These are phyloP conservation scores for Bipolaris gigantea DNA, from an alignment of 2,329 filamentous ascomycete species.

Conservation along the genomic window DNA sequence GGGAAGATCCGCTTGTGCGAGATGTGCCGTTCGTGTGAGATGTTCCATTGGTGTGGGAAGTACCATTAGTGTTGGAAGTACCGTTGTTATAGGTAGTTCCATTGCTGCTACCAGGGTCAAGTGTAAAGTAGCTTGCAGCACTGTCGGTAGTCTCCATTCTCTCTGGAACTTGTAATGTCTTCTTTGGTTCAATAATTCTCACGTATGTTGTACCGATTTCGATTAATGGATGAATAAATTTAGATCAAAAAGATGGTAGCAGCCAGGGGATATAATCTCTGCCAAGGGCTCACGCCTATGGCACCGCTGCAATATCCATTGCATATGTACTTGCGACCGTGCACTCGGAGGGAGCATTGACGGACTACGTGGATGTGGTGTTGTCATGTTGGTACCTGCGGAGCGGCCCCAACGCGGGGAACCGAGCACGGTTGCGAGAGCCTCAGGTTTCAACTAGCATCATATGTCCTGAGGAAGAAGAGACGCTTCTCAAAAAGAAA, in stretches of 20 bases:
- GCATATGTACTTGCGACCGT: background rate
- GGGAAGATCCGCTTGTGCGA: background rate
- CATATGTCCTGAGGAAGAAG: background rate
- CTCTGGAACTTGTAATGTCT: background rate
- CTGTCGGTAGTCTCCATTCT: conserved; percentile 5
- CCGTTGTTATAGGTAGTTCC: background rate
- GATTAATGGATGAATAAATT: background rate
- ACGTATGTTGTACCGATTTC: background rate
- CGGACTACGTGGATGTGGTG: background rate
- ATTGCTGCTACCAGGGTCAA: background rate
- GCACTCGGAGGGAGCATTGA: background rate
- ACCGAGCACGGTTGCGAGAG: conserved; percentile 6
- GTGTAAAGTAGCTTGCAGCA: background rate
- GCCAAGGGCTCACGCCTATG: background rate
- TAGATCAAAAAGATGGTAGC: background rate
- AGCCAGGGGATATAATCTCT: background rate
- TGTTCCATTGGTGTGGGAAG: background rate
- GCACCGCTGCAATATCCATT: background rate
- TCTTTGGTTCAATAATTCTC: background rate
- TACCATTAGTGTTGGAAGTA: background rate
- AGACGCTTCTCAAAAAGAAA: background rate
- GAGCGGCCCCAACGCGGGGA: conserved; percentile 14
- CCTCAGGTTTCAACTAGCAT: background rate
- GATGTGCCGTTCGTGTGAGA: background rate
- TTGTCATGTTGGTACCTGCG: conserved; percentile 8